Percentiles rank a stretch among this genome's conserved stretches.
Conservation (phyloP, 768 basidiomycete species). For the Neoboletus brunneissimus region DNA sequence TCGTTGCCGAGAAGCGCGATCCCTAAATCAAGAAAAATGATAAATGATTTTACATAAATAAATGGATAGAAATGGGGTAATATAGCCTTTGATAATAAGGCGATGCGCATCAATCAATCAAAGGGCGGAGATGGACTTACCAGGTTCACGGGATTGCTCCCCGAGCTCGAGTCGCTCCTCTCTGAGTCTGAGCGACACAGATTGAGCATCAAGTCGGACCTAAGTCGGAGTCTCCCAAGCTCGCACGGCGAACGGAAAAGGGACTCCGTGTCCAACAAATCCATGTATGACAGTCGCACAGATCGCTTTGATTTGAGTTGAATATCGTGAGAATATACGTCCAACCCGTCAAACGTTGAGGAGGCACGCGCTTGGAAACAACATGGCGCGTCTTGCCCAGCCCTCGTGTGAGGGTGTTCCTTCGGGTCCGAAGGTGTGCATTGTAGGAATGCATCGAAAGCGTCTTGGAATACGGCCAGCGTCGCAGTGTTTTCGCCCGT, state of each 20-base stretch:
- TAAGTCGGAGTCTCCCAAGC: slow-evolving; percentile 15
- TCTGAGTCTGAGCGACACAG: slow-evolving; percentile 16
- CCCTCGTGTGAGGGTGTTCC: slow-evolving; percentile 17
- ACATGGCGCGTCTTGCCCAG: slow-evolving; percentile 4
- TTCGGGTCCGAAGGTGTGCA: slow-evolving; percentile 21
- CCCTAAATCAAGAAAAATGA: slow-evolving; percentile 13
- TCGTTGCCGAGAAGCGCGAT: slow-evolving; percentile 37
- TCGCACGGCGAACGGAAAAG: slow-evolving; percentile 12
- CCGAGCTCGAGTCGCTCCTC: slow-evolving; percentile 3
- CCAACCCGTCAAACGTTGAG: slow-evolving; percentile 31
- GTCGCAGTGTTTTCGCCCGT: slow-evolving; percentile 24
- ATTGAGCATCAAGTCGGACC: slow-evolving; percentile 24
- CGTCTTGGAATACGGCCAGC: slow-evolving; percentile 27
- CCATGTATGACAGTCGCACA: slow-evolving; percentile 19
- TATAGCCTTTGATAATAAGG: background rate
- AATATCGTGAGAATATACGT: slow-evolving; percentile 30
- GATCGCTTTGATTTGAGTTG: slow-evolving; percentile 15
- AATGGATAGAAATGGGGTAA: background rate
- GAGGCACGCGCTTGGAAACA: slow-evolving; percentile 26
- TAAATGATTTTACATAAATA: background rate
- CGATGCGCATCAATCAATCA: background rate
- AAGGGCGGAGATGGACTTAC: slow-evolving; percentile 13
- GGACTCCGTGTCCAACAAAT: slow-evolving; percentile 22
- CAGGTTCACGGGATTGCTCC: background rate
- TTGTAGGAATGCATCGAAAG: slow-evolving; percentile 28